Conservation (phyloP, 2,329 filamentous ascomycete genomes). For the Venturia carpophila region DNA sequence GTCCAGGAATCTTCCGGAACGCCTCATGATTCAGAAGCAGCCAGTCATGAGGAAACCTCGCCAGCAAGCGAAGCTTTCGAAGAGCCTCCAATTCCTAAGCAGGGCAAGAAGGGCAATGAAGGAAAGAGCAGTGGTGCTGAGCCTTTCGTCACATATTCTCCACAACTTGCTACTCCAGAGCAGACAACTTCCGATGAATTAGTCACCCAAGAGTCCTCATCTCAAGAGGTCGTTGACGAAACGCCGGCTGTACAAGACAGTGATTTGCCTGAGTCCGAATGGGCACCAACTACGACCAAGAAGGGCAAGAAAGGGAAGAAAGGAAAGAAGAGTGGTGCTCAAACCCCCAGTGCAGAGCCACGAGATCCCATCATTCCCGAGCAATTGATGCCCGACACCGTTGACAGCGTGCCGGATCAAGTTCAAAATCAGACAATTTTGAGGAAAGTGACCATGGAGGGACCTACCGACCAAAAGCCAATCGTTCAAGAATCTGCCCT, state of each 20-base stretch:
- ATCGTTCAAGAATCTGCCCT: background rate
- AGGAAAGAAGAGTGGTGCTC: constrained; percentile 22
- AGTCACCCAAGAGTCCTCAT: background rate
- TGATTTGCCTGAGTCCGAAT: constrained; percentile 15
- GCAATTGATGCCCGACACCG: background rate
- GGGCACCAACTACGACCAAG: constrained; percentile 21
- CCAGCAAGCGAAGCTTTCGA: background rate
- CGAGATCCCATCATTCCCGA: background rate
- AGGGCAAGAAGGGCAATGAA: constrained; percentile 13
- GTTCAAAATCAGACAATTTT: background rate
- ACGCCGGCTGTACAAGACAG: background rate
- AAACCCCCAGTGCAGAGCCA: background rate
- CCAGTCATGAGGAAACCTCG: background rate
- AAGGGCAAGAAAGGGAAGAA: constrained; percentile 28
- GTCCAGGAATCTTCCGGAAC: background rate
- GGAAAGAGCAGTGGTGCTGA: constrained; percentile 12
- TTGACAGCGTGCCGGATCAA: background rate
- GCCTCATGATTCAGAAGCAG: background rate
- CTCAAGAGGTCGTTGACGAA: background rate
- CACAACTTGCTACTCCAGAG: background rate
- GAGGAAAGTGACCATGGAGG: background rate
- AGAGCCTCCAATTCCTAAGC: background rate
- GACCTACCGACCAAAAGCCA: background rate
- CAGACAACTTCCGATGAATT: background rate
- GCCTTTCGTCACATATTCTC: background rate